phyloP scores from a whole-genome alignment of 2,329 filamentous ascomycete species.

The Trichoderma polysporum region DNA sequence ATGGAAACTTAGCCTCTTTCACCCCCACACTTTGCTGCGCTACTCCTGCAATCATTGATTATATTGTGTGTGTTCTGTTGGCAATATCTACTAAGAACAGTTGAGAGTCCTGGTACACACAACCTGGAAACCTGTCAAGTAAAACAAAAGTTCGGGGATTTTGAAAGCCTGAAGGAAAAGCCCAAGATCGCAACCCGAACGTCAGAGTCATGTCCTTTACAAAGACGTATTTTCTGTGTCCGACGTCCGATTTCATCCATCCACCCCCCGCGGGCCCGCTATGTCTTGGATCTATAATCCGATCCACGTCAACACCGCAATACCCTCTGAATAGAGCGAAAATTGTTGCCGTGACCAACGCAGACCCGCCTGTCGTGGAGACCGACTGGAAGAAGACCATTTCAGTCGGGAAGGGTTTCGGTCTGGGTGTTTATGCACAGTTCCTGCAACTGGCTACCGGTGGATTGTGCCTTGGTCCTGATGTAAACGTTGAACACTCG shows the following conservation, averaged over 20 bases:
- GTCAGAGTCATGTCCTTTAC: not conserved
- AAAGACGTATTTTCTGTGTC: conserved; percentile 11
- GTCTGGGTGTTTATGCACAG: not conserved
- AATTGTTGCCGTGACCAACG: not conserved
- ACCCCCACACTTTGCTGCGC: not conserved
- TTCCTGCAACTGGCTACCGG: not conserved
- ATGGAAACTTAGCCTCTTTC: not conserved
- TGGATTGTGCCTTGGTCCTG: not conserved
- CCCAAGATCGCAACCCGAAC: not conserved
- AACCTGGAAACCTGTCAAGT: not conserved
- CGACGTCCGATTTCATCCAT: not conserved
- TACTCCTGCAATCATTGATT: not conserved
- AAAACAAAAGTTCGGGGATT: not conserved
- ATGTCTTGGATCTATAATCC: not conserved
- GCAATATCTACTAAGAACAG: not conserved
- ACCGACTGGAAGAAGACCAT: not conserved
- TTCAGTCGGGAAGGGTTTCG: not conserved
- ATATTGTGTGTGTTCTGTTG: not conserved
- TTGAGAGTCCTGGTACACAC: not conserved
- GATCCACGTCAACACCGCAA: not conserved
- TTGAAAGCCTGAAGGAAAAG: not conserved
- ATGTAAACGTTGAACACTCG: not conserved
- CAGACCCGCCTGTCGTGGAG: not conserved
- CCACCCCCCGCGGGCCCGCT: not conserved
- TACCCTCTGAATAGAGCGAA: not conserved